These are phyloP conservation scores for Xylariales sp. DNA, from an alignment of 2,329 filamentous ascomycete genomes.

Conservation along the genomic window DNA sequence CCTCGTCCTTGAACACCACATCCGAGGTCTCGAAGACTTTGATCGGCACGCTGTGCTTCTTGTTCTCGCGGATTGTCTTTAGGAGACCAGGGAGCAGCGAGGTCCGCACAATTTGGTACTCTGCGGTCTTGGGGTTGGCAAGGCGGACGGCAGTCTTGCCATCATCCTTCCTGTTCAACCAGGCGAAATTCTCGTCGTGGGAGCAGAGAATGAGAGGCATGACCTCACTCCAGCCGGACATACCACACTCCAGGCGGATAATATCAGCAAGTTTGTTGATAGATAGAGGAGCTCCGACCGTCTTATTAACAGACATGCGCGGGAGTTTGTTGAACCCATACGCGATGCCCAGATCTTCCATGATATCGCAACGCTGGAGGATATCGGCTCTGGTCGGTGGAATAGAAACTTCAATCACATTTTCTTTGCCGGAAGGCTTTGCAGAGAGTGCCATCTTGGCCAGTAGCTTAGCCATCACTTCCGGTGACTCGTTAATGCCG, in stretches of 20 bases:
- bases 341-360: constrained; percentile 96
- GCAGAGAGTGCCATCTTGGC: constrained; percentile 87
- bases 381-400: constrained; percentile 91
- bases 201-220: constrained; percentile 95
- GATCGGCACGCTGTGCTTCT: constrained; percentile 69
- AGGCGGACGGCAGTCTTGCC: constrained; percentile 66
- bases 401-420: constrained; percentile 75
- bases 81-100: constrained; percentile 69
- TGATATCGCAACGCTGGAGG: constrained; percentile 94
- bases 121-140: constrained; percentile 73
- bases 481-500: constrained; percentile 70
- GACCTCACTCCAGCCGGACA: constrained; percentile 94
- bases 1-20: constrained; percentile 77
- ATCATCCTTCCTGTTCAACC: constrained; percentile 77
- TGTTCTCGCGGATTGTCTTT: constrained; percentile 77
- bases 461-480: constrained; percentile 73
- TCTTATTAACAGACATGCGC: constrained; percentile 78
- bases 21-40: constrained; percentile 78
- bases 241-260: constrained; percentile 80
- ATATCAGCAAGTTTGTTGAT: constrained; percentile 97
- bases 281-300: constrained; percentile 78
- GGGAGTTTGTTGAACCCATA: constrained; percentile 98
- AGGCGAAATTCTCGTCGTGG: constrained; percentile 96
- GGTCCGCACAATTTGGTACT: constrained; percentile 78
- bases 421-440: constrained; percentile 63